Evolutionary conservation across 345 rosid genomes (phyloP).

Genomic region (Melastoma malabathricum): DNA sequence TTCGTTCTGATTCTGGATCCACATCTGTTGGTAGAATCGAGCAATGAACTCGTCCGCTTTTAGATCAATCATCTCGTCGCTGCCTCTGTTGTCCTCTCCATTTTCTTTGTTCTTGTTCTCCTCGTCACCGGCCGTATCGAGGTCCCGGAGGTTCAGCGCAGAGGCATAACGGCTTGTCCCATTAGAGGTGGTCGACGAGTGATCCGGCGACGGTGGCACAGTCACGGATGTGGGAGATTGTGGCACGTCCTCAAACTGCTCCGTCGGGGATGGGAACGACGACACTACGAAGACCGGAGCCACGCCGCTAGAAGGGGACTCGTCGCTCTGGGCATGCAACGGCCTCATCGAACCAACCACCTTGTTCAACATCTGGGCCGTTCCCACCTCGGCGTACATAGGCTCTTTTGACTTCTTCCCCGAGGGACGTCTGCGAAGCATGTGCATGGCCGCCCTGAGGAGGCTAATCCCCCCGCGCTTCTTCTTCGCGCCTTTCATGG

Average conservation of each 20-base stretch:
- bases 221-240: conserved; percentile 8
- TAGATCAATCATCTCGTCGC: conserved; percentile 52
- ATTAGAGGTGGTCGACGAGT: conserved; percentile 5
- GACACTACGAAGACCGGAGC: neutral
- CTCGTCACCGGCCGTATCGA: conserved; percentile 3
- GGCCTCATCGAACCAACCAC: conserved; percentile 40
- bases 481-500: conserved; percentile 12
- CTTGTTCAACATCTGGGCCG: conserved; percentile 22
- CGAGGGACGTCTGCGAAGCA: conserved; percentile 19
- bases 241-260: conserved; percentile 17
- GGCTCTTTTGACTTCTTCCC: conserved; percentile 19
- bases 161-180: conserved; percentile 33
- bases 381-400: conserved; percentile 7
- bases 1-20: conserved; percentile 17
- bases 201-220: conserved; percentile 5
- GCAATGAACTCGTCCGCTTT: conserved; percentile 66
- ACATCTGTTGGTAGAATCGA: conserved; percentile 46
- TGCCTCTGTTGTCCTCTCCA: conserved; percentile 14
- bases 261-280: neutral
- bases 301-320: conserved; percentile 14
- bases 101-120: conserved; percentile 13
- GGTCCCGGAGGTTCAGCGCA: conserved; percentile 28
- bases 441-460: conserved; percentile 29
- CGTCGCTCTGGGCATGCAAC: conserved; percentile 19
- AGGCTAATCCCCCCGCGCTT: conserved; percentile 27